Percentiles rank a stretch among this genome's conserved stretches.
These are phyloP conservation scores for Penicillium tannophilum DNA, from an alignment of 495 filamentous ascomycete genomes.

Conservation along the genomic window DNA sequence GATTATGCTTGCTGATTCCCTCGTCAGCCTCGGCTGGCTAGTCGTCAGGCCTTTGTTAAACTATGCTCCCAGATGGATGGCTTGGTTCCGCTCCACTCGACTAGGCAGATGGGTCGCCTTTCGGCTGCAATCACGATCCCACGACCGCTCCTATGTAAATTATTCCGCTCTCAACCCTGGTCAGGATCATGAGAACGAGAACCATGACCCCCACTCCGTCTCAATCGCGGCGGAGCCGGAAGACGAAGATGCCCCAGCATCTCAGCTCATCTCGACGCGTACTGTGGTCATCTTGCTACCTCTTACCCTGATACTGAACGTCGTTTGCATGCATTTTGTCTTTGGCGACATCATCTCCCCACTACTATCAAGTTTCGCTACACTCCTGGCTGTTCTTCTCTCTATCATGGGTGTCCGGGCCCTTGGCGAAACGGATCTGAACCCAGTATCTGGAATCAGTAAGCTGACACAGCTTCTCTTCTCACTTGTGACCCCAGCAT, in stretches of 20 bases:
- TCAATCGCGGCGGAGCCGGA: slow-evolving; percentile 27
- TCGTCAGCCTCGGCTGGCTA: slow-evolving; percentile 85
- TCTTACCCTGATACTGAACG: slow-evolving; percentile 76
- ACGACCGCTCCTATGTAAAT: slow-evolving; percentile 35
- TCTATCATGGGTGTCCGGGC: slow-evolving; percentile 96
- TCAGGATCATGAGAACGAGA: slow-evolving; percentile 1
- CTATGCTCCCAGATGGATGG: slow-evolving; percentile 39
- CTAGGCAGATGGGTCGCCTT: slow-evolving; percentile 30
- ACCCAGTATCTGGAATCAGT: slow-evolving; percentile 94
- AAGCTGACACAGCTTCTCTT: slow-evolving; percentile 97
- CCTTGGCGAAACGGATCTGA: slow-evolving; percentile 93
- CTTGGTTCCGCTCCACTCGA: slow-evolving; percentile 29
- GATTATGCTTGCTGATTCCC: slow-evolving; percentile 93
- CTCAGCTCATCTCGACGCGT: slow-evolving; percentile 75
- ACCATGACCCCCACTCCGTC: background rate
- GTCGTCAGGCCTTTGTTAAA: slow-evolving; percentile 61
- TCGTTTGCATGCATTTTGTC: slow-evolving; percentile 73
- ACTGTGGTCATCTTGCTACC: slow-evolving; percentile 74
- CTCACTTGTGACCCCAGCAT: slow-evolving; percentile 79
- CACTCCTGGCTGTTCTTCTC: slow-evolving; percentile 83
- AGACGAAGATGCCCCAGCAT: slow-evolving; percentile 75
- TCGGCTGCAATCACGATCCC: slow-evolving; percentile 14
- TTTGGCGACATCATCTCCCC: slow-evolving; percentile 66
- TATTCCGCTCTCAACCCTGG: slow-evolving; percentile 44
- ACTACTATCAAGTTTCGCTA: slow-evolving; percentile 75